These are phyloP conservation scores for Passalora sequoiae DNA, from an alignment of 2,329 filamentous ascomycete genomes.

Conservation along the genomic window DNA sequence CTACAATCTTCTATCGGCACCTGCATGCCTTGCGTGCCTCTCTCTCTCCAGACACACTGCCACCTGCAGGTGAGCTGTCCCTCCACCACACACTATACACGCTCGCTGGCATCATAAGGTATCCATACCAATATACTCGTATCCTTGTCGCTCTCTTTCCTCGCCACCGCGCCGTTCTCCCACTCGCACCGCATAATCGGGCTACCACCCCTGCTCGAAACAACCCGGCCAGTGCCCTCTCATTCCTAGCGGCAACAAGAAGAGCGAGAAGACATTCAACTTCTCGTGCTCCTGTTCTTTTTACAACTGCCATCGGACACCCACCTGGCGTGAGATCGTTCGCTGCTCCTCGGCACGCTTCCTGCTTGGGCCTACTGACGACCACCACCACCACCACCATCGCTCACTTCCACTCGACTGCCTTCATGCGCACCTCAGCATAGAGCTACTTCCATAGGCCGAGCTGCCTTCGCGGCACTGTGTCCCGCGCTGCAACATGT, in stretches of 20 bases:
- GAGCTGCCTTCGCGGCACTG: conserved; percentile 20
- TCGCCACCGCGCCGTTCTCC: conserved; percentile 13
- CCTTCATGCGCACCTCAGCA: conserved; percentile 19
- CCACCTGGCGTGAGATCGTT: conserved; percentile 8
- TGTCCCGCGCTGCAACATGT: conserved; percentile 20
- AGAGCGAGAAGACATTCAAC: too few species aligned
- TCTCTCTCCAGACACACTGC: conserved; percentile 3
- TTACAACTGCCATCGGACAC: neutral
- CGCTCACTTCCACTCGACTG: neutral
- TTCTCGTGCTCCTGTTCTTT: too few species aligned
- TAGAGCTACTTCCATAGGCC: conserved; percentile 11
- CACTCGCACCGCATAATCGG: conserved; percentile 19
- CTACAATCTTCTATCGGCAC: conserved; percentile 6
- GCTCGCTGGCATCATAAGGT: too few species aligned
- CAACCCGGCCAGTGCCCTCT: conserved; percentile 7
- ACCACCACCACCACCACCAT: conserved; percentile 3
- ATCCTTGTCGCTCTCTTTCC: conserved; percentile 10
- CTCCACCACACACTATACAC: conserved; percentile 8
- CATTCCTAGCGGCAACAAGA: neutral
- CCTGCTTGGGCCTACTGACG: neutral
- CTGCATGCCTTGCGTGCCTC: conserved; percentile 15
- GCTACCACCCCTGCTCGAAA: conserved; percentile 13
- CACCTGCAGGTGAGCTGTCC: too few species aligned
- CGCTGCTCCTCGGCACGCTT: neutral
- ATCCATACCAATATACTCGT: conserved; percentile 5